Evolutionary conservation across 495 filamentous ascomycete genomes (phyloP).

Genomic region (Amorphotheca resinae): DNA sequence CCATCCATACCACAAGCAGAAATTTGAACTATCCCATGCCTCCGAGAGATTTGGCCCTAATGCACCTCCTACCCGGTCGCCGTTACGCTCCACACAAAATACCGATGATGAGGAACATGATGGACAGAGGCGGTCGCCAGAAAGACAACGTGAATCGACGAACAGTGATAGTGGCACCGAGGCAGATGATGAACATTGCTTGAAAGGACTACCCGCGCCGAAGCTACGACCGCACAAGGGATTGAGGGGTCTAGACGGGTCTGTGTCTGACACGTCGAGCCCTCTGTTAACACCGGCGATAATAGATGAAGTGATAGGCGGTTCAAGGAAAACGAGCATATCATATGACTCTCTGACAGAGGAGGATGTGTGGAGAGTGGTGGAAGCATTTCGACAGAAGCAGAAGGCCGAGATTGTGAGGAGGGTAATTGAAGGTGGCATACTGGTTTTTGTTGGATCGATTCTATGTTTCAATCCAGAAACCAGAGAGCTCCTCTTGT

Average conservation of each 20-base stretch:
- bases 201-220: constrained; percentile 72
- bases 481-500: constrained; percentile 20
- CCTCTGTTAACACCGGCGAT: constrained; percentile 46
- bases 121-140: background rate
- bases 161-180: constrained; percentile 84
- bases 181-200: constrained; percentile 74
- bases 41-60: constrained; percentile 22
- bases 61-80: constrained; percentile 6
- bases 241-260: constrained; percentile 40
- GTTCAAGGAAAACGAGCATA: background rate
- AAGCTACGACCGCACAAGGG: constrained; percentile 61
- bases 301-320: constrained; percentile 34
- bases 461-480: constrained; percentile 23
- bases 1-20: constrained; percentile 58
- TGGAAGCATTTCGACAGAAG: constrained; percentile 25
- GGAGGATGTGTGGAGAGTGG: constrained; percentile 10
- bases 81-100: constrained; percentile 6
- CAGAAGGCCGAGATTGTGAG: constrained; percentile 33
- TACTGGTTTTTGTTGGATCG: constrained; percentile 33
- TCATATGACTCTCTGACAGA: constrained; percentile 1
- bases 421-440: constrained; percentile 28
- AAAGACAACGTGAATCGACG: constrained; percentile 27
- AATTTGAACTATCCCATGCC: constrained; percentile 33
- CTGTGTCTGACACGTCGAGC: constrained; percentile 35
- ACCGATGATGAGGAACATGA: constrained; percentile 15